Evolutionary conservation across 2,329 filamentous ascomycete species (phyloP).

Genomic region (Thermomyces lanuginosus): DNA sequence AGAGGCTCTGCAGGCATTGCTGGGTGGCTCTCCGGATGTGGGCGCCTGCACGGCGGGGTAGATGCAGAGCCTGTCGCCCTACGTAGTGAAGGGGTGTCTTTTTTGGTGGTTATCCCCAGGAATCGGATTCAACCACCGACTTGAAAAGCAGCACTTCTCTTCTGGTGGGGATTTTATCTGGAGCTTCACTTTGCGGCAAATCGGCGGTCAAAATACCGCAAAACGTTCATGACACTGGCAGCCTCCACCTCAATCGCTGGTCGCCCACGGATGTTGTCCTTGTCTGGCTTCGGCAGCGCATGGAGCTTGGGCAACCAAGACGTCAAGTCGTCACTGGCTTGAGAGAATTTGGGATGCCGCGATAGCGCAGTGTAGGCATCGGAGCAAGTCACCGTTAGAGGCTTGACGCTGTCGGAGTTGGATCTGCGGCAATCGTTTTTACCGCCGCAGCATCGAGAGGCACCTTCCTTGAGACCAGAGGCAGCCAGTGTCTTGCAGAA

Average conservation of each 20-base stretch:
- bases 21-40: too few species aligned
- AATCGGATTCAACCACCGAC: too few species aligned
- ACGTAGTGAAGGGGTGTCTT: too few species aligned
- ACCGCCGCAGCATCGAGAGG: slow-evolving; percentile 46
- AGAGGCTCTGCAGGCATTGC: too few species aligned
- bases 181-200: slow-evolving; percentile 36
- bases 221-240: slow-evolving; percentile 70
- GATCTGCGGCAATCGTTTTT: slow-evolving; percentile 28
- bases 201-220: slow-evolving; percentile 63
- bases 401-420: slow-evolving; percentile 19
- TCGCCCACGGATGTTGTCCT: slow-evolving; percentile 15
- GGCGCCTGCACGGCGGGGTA: too few species aligned
- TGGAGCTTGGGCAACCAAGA: slow-evolving; percentile 60
- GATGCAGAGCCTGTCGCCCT: too few species aligned
- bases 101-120: too few species aligned
- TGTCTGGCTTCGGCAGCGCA: slow-evolving; percentile 32
- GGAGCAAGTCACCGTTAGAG: slow-evolving; percentile 52
- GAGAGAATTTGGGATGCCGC: slow-evolving; percentile 59
- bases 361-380: slow-evolving; percentile 66
- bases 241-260: slow-evolving; percentile 63
- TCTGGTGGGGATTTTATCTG: too few species aligned
- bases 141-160: too few species aligned
- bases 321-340: slow-evolving; percentile 56
- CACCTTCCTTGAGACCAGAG: slow-evolving; percentile 27
- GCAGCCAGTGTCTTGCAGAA: slow-evolving; percentile 72